Evolutionary conservation across 495 filamentous ascomycete genomes (phyloP).

Genomic region (Lepraria neglecta): DNA sequence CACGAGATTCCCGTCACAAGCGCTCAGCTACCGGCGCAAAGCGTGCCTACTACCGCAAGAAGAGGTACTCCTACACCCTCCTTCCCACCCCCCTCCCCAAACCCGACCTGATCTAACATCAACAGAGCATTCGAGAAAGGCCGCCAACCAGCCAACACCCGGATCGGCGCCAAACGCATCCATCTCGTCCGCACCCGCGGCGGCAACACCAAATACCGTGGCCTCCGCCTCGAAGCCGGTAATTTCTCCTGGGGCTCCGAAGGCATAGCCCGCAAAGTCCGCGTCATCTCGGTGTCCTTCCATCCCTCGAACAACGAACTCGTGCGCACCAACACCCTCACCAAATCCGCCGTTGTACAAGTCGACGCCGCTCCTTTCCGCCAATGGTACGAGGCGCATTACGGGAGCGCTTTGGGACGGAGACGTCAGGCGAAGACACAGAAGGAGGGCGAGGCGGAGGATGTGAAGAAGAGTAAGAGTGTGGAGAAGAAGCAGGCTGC

Average conservation of each 20-base stretch:
- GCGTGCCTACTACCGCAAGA: conserved; percentile 86
- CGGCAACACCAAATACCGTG: conserved; percentile 99
- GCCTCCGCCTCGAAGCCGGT: conserved; percentile 94
- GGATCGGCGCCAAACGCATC: conserved; percentile 97
- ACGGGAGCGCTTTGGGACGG: conserved; percentile 81
- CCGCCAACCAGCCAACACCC: conserved; percentile 97
- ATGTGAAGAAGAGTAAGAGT: conserved; percentile 80
- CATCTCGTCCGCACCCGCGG: conserved; percentile 98
- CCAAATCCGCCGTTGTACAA: conserved; percentile 96
- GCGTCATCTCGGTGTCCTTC: conserved; percentile 95
- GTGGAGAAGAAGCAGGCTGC: conserved; percentile 94
- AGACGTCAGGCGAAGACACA: conserved; percentile 76
- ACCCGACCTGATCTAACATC: conserved; percentile 10
- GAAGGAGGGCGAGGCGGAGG: conserved; percentile 59
- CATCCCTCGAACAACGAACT: conserved; percentile 99
- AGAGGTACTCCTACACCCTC: conserved; percentile 53
- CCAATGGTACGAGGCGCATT: conserved; percentile 99
- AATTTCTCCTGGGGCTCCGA: conserved; percentile 99
- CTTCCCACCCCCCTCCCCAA: conserved; percentile 5
- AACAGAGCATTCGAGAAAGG: conserved; percentile 97
- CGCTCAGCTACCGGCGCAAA: conserved; percentile 95
- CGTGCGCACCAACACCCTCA: conserved; percentile 99
- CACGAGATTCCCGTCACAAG: conserved; percentile 98
- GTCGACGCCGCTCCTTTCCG: conserved; percentile 97
- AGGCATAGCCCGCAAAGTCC: conserved; percentile 93